These are phyloP conservation scores for Lasiodiplodia citricola DNA, from an alignment of 2,329 filamentous ascomycete species.

Conservation along the genomic window DNA sequence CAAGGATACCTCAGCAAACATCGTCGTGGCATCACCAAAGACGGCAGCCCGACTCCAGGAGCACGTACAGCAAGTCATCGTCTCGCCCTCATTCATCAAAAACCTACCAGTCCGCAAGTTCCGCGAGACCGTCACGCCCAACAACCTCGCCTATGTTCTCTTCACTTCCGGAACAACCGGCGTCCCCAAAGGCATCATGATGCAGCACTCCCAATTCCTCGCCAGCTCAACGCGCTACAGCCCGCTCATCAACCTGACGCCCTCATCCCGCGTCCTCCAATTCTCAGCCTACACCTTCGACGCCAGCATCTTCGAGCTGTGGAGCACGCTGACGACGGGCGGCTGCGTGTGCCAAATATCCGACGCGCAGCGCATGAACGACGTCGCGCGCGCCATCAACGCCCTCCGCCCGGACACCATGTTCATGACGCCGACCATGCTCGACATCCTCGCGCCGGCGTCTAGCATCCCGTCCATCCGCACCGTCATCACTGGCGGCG, in stretches of 20 bases:
- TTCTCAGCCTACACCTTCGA: constrained; percentile 35
- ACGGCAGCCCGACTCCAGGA: constrained; percentile 35
- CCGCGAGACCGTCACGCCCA: neutral
- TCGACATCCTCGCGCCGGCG: constrained; percentile 49
- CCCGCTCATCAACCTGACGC: constrained; percentile 37
- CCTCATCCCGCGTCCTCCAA: constrained; percentile 33
- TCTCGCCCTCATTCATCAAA: neutral
- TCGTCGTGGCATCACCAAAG: constrained; percentile 21
- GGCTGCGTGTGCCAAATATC: constrained; percentile 66
- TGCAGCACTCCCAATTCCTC: constrained; percentile 29
- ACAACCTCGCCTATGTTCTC: constrained; percentile 44
- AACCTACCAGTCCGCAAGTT: neutral
- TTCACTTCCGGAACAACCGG: constrained; percentile 32
- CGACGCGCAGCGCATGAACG: constrained; percentile 57
- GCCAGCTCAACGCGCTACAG: constrained; percentile 44
- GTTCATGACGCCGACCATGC: constrained; percentile 63
- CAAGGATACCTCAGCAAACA: neutral
- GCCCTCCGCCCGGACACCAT: constrained; percentile 60
- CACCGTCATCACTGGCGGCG: constrained; percentile 51
- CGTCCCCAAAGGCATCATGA: constrained; percentile 33
- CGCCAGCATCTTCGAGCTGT: constrained; percentile 39
- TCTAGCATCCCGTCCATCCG: constrained; percentile 39
- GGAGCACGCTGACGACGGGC: constrained; percentile 53
- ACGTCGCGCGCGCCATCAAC: constrained; percentile 56
- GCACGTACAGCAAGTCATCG: constrained; percentile 33